Evolutionary conservation across 768 basidiomycete genomes (phyloP), one percentile per base, ranked within the genome.

Genomic region (Cytidiella melzeri): DNA sequence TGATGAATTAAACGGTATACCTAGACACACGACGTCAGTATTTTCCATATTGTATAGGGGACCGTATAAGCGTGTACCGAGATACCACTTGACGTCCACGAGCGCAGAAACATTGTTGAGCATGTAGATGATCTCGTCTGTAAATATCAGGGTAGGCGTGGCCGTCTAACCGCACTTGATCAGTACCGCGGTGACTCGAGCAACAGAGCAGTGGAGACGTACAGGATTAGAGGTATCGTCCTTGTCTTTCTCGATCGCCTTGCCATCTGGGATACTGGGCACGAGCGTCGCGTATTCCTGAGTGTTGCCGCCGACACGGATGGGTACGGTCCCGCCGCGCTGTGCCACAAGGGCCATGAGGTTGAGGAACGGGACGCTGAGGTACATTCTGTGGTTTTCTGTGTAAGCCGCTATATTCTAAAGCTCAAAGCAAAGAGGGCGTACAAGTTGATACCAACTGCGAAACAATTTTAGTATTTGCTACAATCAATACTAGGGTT

Each of bases 131-230:
- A 83, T 63, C 40, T 77, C 75, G 0, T 69, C 60, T 2, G 77
- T 73, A 43, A 77, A 69, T 24, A 73, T 64, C 43, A 77, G 70
- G 6, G 76, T 64, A n/a, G 75, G 72, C 34, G 81, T 81, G 23
- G 73, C 65, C 24, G 79, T 80, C 67, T 79, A 61, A n/a, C n/a
- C n/a, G n/a, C n/a, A n/a, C n/a, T n/a, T 45, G n/a, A n/a, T n/a
- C n/a, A n/a, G n/a, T n/a, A n/a, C n/a, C n/a, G n/a, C 66, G 67
- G 69, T 48, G 64, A 36, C 5, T 15, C n/a, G n/a, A n/a, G 13
- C 12, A 40, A 43, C 41, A 36, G 20, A 11, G 23, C 62, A 62
- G 39, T 63, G 55, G 6, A 54, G 55, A 24, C 75, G 62, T 53
- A 67, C 64, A n/a, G 68, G 66, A 41, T 77, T 64, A 51, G 71